phyloP scores from a whole-genome alignment of 371 early-diverging fungal genomes.

The Haplosporangium sp. region DNA sequence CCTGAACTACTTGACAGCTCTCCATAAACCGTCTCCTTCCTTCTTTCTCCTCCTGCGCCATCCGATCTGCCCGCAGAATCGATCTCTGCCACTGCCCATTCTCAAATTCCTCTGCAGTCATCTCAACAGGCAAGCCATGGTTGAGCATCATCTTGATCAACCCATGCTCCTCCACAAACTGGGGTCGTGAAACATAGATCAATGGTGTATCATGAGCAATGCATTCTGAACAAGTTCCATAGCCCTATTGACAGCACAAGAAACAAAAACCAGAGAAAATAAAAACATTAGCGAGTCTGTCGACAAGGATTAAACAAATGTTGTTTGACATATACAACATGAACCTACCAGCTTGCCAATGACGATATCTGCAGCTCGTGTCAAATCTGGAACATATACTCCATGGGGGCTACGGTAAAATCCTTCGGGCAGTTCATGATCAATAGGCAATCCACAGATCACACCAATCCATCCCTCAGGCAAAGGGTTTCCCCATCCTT shows the following conservation, averaged over 20 bases:
- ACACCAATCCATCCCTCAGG: constrained; percentile 84
- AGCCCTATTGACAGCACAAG: constrained; percentile 61
- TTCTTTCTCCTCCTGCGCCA: constrained; percentile 32
- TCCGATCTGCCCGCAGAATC: constrained; percentile 46
- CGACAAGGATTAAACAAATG: background rate
- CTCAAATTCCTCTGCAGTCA: constrained; percentile 72
- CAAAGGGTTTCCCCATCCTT: constrained; percentile 66
- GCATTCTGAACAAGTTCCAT: constrained; percentile 86
- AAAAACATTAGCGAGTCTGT: background rate
- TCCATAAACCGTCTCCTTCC: constrained; percentile 19
- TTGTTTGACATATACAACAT: too few relatives aligned
- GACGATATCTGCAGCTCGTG: constrained; percentile 79
- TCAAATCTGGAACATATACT: constrained; percentile 81
- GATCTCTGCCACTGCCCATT: constrained; percentile 66
- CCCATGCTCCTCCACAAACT: constrained; percentile 84
- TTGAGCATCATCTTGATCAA: constrained; percentile 72
- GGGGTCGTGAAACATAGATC: constrained; percentile 82
- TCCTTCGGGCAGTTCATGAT: constrained; percentile 60
- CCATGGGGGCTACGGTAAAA: constrained; percentile 72
- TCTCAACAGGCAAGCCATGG: constrained; percentile 73
- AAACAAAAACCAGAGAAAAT: background rate
- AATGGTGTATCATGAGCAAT: constrained; percentile 79
- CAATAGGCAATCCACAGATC: constrained; percentile 72
- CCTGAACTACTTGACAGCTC: constrained; percentile 10
- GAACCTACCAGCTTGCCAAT: constrained; percentile 73